Evolutionary conservation across 164 flowering plant genomes (phyloP).

Genomic region (Paratinospora sagittata): DNA sequence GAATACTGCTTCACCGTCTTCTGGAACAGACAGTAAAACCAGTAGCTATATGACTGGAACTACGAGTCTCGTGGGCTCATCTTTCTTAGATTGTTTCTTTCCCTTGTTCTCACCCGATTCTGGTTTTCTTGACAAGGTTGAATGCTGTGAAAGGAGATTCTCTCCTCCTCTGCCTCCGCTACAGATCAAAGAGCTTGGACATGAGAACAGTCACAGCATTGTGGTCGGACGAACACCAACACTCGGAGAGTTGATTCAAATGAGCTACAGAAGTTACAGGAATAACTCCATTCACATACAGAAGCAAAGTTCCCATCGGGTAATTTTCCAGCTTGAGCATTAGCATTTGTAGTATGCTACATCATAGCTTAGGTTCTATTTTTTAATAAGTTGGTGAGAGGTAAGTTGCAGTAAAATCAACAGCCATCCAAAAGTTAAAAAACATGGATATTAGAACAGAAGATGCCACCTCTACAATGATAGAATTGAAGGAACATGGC

Average conservation of each 20-base stretch:
- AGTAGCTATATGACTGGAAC: constrained; percentile 51
- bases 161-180: constrained; percentile 4
- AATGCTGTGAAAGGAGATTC: constrained; percentile 16
- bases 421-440: background rate
- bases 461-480: background rate
- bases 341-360: background rate
- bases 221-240: constrained; percentile 40
- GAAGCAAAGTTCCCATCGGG: constrained; percentile 32
- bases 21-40: constrained; percentile 31
- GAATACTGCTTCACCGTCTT: constrained; percentile 28
- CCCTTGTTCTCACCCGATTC: constrained; percentile 47
- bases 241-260: constrained; percentile 73
- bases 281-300: constrained; percentile 39
- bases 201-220: constrained; percentile 18
- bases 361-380: too few species aligned
- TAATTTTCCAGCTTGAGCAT: constrained; percentile 17
- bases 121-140: constrained; percentile 33
- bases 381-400: too few species aligned
- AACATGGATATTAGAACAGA: background rate
- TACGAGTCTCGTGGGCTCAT: constrained; percentile 37
- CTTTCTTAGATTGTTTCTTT: constrained; percentile 60
- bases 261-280: constrained; percentile 58
- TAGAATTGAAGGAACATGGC: background rate
- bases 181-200: constrained; percentile 11
- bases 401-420: background rate